Evolutionary conservation across 2,329 filamentous ascomycete species (phyloP).

Genomic region (Xylariaceae sp.): DNA sequence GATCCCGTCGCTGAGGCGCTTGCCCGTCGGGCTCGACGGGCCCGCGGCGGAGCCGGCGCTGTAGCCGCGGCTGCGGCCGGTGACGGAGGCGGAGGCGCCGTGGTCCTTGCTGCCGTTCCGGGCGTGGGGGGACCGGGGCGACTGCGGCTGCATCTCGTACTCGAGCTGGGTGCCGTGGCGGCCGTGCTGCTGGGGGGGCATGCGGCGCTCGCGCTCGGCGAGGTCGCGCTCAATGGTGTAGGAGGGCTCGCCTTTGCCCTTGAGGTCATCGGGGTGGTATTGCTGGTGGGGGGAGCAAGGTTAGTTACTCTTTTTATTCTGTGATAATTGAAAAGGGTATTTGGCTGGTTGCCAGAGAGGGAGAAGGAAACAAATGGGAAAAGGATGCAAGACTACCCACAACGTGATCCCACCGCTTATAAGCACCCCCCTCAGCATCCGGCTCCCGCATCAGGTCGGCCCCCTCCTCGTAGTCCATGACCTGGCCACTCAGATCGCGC

Average conservation of each 20-base stretch:
- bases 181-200: conserved; percentile 19
- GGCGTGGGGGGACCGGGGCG: not conserved
- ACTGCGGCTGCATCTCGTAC: conserved; percentile 44
- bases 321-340: not conserved
- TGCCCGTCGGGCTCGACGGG: not conserved
- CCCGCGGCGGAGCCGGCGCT: not conserved
- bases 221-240: conserved; percentile 66
- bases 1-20: too few relatives aligned
- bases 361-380: not conserved
- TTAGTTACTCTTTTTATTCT: not conserved
- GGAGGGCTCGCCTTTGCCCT: conserved; percentile 76
- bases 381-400: conserved; percentile 49
- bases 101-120: not conserved
- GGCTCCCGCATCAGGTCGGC: conserved; percentile 76
- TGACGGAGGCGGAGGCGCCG: not conserved
- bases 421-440: conserved; percentile 66
- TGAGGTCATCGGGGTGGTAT: conserved; percentile 73
- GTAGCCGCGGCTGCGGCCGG: not conserved
- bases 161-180: conserved; percentile 22
- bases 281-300: too few relatives aligned
- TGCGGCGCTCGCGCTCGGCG: conserved; percentile 50
- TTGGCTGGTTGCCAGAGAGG: too few relatives aligned
- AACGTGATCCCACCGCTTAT: conserved; percentile 68
- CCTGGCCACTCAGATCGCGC: conserved; percentile 62
- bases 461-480: conserved; percentile 80